Conservation (phyloP, 805 yeast species). For the Komagataella pastoris region DNA sequence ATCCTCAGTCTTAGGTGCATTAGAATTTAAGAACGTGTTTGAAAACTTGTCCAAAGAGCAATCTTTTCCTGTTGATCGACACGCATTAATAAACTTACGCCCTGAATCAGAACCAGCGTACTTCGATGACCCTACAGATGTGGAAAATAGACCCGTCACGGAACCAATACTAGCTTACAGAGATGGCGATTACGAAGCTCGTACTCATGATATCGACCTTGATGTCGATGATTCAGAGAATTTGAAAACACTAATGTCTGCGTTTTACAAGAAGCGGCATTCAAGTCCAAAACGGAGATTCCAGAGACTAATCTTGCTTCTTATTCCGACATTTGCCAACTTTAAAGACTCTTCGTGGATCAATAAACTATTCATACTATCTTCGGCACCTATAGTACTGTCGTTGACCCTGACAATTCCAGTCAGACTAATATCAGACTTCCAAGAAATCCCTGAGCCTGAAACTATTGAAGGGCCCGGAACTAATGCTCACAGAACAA, state of each 20-base stretch:
- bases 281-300: neutral
- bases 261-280: neutral
- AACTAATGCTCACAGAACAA: neutral
- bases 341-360: neutral
- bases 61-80: neutral
- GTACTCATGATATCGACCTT: neutral
- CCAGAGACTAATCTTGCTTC: neutral
- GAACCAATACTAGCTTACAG: neutral
- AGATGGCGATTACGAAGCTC: constrained; percentile 1
- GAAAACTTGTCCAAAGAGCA: constrained; percentile 3
- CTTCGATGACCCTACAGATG: neutral
- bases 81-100: neutral
- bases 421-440: constrained; percentile 14
- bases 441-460: neutral
- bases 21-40: constrained; percentile 7
- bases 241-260: constrained; percentile 5
- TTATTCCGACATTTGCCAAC: neutral
- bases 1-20: constrained; percentile 5
- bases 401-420: constrained; percentile 20
- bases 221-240: constrained; percentile 3
- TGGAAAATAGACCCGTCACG: neutral
- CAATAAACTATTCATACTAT: neutral
- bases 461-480: neutral
- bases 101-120: neutral
- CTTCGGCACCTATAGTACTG: constrained; percentile 12